Conservation (phyloP, 2,329 filamentous ascomycete species). For the Pyrenochaeta sp. region DNA sequence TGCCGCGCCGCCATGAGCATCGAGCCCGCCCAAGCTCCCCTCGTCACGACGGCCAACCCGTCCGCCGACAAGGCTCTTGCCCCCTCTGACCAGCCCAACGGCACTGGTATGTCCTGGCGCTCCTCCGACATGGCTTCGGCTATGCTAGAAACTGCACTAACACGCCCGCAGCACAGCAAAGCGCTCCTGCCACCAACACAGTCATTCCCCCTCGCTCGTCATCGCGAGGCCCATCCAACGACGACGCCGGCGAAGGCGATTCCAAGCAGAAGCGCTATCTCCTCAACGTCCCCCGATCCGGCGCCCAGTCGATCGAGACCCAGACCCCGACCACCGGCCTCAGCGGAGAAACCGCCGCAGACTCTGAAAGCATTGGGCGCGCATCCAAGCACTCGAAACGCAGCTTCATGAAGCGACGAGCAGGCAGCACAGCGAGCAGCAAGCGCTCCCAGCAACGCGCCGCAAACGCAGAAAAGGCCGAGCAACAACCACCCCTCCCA, state of each 20-base stretch:
- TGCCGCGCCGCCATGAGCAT: slow-evolving; percentile 47
- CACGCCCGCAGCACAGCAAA: slow-evolving; percentile 14
- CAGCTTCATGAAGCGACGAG: slow-evolving; percentile 55
- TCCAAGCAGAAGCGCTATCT: slow-evolving; percentile 48
- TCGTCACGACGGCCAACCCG: slow-evolving; percentile 34
- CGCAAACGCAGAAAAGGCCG: slow-evolving; percentile 50
- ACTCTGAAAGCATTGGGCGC: slow-evolving; percentile 54
- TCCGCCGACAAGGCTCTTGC: slow-evolving; percentile 39
- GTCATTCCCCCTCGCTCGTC: slow-evolving; percentile 32
- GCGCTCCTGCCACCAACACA: slow-evolving; percentile 19
- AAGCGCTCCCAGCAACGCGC: slow-evolving; percentile 52
- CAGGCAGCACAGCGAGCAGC: slow-evolving; percentile 56
- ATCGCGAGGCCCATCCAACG: slow-evolving; percentile 33
- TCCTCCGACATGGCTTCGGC: slow-evolving; percentile 1
- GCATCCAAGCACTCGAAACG: slow-evolving; percentile 54
- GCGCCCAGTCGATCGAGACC: slow-evolving; percentile 38
- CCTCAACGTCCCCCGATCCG: slow-evolving; percentile 45
- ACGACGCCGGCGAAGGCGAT: slow-evolving; percentile 28
- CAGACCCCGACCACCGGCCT: slow-evolving; percentile 50
- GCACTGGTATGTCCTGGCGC: slow-evolving; percentile 38
- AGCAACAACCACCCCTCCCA: slow-evolving; percentile 41
- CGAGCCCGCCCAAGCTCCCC: slow-evolving; percentile 35
- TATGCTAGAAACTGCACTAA: too few species aligned
- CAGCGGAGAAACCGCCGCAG: slow-evolving; percentile 54
- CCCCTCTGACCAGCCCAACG: slow-evolving; percentile 41